Percentiles rank a stretch among this genome's conserved stretches.
phyloP scores from a whole-genome alignment of 768 basidiomycete species.

The Exsudoporus frostii region DNA sequence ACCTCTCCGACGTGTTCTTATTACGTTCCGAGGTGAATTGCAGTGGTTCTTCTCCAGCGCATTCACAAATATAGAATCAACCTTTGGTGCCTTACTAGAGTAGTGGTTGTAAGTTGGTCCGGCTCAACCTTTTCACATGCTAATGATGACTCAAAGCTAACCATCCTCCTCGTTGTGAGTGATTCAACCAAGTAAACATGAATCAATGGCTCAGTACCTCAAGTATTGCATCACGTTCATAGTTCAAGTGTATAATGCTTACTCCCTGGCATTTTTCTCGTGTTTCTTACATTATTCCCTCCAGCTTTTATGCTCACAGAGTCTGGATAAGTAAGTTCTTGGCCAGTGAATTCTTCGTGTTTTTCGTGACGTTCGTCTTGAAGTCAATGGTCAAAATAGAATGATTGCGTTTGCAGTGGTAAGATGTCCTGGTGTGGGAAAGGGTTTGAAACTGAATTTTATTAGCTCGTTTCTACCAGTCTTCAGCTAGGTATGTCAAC shows the following conservation, averaged over 20 bases:
- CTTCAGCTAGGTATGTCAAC: conserved; percentile 10
- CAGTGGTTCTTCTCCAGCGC: background rate
- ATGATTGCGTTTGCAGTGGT: conserved; percentile 15
- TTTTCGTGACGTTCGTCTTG: background rate
- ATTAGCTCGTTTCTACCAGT: background rate
- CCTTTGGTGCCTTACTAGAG: background rate
- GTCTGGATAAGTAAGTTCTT: conserved; percentile 22
- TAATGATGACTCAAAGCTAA: background rate
- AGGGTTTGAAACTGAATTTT: background rate
- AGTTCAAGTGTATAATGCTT: conserved; percentile 11
- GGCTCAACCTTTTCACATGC: background rate
- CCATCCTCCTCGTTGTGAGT: conserved; percentile 1
- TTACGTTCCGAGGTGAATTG: background rate
- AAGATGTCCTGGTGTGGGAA: background rate
- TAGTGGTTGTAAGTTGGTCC: background rate
- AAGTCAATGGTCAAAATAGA: conserved; percentile 13
- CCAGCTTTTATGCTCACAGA: conserved; percentile 21
- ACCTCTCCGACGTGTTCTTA: background rate
- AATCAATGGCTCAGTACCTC: background rate
- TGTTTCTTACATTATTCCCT: background rate
- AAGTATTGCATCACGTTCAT: conserved; percentile 13
- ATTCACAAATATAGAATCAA: no score
- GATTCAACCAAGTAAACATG: background rate
- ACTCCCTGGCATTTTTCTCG: background rate
- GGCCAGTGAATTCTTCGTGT: no score